Evolutionary conservation across 192 early-diverging fungal genomes (phyloP).

Genomic region (Radiomyces spectabilis): DNA sequence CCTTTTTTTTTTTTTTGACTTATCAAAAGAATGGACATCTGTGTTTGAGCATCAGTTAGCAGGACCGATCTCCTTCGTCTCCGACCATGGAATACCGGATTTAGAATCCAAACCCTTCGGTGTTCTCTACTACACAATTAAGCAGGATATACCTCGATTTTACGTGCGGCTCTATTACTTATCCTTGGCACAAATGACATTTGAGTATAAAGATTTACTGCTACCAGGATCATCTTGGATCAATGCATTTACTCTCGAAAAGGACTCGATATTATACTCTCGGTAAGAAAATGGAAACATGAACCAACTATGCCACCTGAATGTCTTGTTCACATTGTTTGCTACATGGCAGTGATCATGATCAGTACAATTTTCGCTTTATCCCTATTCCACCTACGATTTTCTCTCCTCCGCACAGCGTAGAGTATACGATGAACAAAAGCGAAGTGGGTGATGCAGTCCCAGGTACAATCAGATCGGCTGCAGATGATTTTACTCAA

Average conservation of each 20-base stretch:
- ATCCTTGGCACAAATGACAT: no score
- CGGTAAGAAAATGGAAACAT: slow-evolving; percentile 14
- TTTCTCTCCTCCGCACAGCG: no score
- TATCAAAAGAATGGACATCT: no score
- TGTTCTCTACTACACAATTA: slow-evolving; percentile 17
- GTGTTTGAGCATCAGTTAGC: no score
- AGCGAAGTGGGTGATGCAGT: no score
- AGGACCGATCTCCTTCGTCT: no score
- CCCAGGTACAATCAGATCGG: no score
- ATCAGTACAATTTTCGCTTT: slow-evolving; percentile 11
- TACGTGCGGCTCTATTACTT: slow-evolving; percentile 21
- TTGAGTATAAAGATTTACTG: slow-evolving; percentile 22
- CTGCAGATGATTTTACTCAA: no score
- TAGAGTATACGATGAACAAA: no score
- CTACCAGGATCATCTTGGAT: slow-evolving; percentile 23
- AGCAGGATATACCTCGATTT: slow-evolving; percentile 15
- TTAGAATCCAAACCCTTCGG: slow-evolving; percentile 14
- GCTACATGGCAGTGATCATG: slow-evolving; percentile 11
- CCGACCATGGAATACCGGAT: no score
- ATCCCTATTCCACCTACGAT: no score
- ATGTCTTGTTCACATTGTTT: background rate
- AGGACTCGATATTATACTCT: slow-evolving; percentile 20
- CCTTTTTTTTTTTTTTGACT: no score
- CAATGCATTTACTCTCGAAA: slow-evolving; percentile 12
- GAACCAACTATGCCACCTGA: background rate